Percentiles rank a stretch among this genome's conserved stretches.
Evolutionary conservation across 768 basidiomycete genomes (phyloP).

Genomic region (Pulveroboletus ravenelii): DNA sequence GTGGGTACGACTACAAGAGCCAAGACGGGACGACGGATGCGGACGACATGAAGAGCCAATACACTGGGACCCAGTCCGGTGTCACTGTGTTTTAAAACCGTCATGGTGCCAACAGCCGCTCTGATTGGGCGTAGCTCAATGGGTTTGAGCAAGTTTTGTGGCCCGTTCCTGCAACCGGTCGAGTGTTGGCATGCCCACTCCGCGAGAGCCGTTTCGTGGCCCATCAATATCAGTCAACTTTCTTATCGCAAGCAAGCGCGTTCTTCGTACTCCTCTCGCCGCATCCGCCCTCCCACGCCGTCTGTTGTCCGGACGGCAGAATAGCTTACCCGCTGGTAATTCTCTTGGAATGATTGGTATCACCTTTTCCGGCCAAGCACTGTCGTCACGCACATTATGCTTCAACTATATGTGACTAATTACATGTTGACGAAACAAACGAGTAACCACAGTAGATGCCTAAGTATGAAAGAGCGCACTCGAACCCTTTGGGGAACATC

Average conservation of each 20-base stretch:
- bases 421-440: slow-evolving; percentile 18
- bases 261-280: slow-evolving; percentile 1
- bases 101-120: slow-evolving; percentile 1
- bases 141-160: slow-evolving; percentile 12
- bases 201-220: slow-evolving; percentile 5
- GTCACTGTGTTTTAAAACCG: slow-evolving; percentile 71
- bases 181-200: slow-evolving; percentile 8
- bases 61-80: slow-evolving; percentile 78
- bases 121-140: slow-evolving; percentile 8
- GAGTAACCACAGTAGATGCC: background rate
- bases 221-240: slow-evolving; percentile 8
- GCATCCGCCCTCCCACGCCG: background rate
- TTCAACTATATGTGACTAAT: slow-evolving; percentile 13
- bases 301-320: slow-evolving; percentile 1
- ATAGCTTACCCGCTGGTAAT: slow-evolving; percentile 5
- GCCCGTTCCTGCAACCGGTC: slow-evolving; percentile 2
- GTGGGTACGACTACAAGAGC: slow-evolving; percentile 81
- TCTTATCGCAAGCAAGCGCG: slow-evolving; percentile 15
- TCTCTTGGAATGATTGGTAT: slow-evolving; percentile 1
- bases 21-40: slow-evolving; percentile 76
- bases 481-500: background rate
- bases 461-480: background rate
- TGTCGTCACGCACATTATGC: slow-evolving; percentile 23
- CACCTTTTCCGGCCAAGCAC: background rate
- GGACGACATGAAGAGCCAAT: slow-evolving; percentile 88